Evolutionary conservation across 2,329 filamentous ascomycete species (phyloP), one percentile per base, ranked within the genome.

Genomic region (Pseudocercospora macadamiae): DNA sequence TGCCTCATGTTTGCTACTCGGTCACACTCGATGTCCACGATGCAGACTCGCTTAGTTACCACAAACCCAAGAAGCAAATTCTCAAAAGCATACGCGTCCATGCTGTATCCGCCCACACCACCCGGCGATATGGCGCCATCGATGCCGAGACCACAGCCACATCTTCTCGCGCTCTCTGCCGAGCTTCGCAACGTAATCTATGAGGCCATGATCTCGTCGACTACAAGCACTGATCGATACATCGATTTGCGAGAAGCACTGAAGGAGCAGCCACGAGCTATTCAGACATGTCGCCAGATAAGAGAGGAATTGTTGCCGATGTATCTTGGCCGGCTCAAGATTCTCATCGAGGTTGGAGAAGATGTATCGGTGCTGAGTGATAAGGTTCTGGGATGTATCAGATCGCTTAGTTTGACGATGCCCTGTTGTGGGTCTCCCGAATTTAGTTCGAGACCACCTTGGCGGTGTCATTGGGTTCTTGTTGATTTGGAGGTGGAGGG

Each of bases 161-260:
- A 19, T 32, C 25, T 51, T n/a, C 25, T 51, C 26, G 2, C 14
- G 18, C 25, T 51, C 18, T 12, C 25, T 2, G 23, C 47, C 23
- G 47, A 51, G 9, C 2, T 51, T 2, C 47, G 47, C 47, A 51
- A 51, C 30, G 30, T 6, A 30, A 51, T 51, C 47, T 51, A 51
- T 23, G 47, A 51, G 3, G 8, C 19, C 26, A 34, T 12, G 14
- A 51, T 51, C 47, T 23, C 47, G 18, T 21, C 3, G 12, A 44
- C 4, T n/a, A 18, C 23, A 9, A 28, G 4, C 8, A 19, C 47
- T 18, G 10, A 30, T 18, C 23, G n/a, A 32, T 51, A 18, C 26
- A 21, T 51, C 3, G 9, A 14, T 4, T 34, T 51, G 14, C 8
- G 9, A 14, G 10, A 51, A 51, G 47, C 25, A n/a, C 8, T 51